phyloP scores from a whole-genome alignment of 1,284 basidiomycete species.

The Trametes pubescens region DNA sequence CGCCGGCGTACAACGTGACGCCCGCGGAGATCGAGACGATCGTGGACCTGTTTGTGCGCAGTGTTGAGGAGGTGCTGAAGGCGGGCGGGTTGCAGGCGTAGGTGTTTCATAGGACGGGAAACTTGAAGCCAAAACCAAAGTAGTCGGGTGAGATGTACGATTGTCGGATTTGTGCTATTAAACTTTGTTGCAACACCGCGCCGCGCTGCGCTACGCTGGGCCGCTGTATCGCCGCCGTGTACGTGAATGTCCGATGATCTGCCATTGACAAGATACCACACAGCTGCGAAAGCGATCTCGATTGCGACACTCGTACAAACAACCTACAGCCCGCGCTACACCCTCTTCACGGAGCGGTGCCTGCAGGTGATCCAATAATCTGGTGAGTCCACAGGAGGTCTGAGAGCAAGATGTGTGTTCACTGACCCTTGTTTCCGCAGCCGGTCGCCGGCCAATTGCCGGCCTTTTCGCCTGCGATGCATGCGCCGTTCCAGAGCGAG shows the following conservation, averaged over 20 bases:
- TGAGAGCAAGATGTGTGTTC: background rate
- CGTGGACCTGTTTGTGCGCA: constrained; percentile 65
- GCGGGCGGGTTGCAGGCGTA: constrained; percentile 33
- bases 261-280: too few relatives aligned
- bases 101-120: too few relatives aligned
- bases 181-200: too few relatives aligned
- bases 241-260: too few relatives aligned
- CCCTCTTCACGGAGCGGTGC: constrained; percentile 11
- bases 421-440: constrained; percentile 63
- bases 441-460: constrained; percentile 56
- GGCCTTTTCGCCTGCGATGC: constrained; percentile 56
- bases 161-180: constrained; percentile 1
- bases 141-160: background rate
- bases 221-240: too few relatives aligned
- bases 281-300: background rate
- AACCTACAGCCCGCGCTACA: background rate
- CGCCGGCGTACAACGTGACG: constrained; percentile 80
- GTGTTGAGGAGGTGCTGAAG: constrained; percentile 67
- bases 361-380: background rate
- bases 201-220: too few relatives aligned
- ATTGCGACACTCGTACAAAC: background rate
- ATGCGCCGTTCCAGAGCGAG: constrained; percentile 56
- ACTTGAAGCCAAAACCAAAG: background rate
- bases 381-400: background rate
- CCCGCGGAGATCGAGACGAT: constrained; percentile 71